Evolutionary conservation across 805 yeast genomes (phyloP).

Genomic region (Starmerella potacharoeniae): DNA sequence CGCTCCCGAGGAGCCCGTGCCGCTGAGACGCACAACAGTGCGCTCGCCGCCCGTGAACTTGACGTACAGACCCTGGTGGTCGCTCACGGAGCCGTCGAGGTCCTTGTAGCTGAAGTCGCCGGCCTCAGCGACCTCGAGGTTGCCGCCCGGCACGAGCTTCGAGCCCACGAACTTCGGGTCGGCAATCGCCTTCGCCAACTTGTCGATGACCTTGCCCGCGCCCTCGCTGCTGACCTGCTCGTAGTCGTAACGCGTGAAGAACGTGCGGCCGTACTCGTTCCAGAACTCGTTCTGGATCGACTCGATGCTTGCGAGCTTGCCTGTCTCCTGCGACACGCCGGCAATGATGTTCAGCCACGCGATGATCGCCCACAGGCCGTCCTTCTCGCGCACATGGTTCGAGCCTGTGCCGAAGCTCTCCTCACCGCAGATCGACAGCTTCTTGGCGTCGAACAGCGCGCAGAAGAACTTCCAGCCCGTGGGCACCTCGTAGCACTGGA

Average conservation of each 20-base stretch:
- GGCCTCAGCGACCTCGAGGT: slow-evolving; percentile 53
- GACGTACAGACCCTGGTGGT: slow-evolving; percentile 78
- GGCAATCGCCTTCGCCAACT: slow-evolving; percentile 33
- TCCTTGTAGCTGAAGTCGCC: slow-evolving; percentile 90
- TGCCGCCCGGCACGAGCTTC: slow-evolving; percentile 32
- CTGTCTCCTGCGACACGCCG: slow-evolving; percentile 48
- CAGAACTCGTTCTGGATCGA: slow-evolving; percentile 78
- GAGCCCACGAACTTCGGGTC: slow-evolving; percentile 42
- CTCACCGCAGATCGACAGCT: slow-evolving; percentile 93
- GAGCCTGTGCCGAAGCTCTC: slow-evolving; percentile 98
- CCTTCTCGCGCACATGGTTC: slow-evolving; percentile 93
- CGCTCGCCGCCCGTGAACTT: slow-evolving; percentile 74
- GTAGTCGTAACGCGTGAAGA: slow-evolving; percentile 89
- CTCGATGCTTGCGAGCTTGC: slow-evolving; percentile 61
- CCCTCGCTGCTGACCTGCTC: slow-evolving; percentile 71
- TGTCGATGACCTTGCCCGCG: slow-evolving; percentile 55
- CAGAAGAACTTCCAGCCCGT: slow-evolving; percentile 99
- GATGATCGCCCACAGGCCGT: slow-evolving; percentile 93
- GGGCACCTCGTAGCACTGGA: slow-evolving; percentile 84
- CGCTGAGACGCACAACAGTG: slow-evolving; percentile 81
- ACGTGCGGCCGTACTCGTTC: slow-evolving; percentile 90
- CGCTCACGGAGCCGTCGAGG: slow-evolving; percentile 81
- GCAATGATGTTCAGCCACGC: slow-evolving; percentile 97
- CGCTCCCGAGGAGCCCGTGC: slow-evolving; percentile 97
- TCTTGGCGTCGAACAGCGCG: slow-evolving; percentile 84